Evolutionary conservation across 306 rosid species (phyloP).

Genomic region (Vachellia pachyceras): DNA sequence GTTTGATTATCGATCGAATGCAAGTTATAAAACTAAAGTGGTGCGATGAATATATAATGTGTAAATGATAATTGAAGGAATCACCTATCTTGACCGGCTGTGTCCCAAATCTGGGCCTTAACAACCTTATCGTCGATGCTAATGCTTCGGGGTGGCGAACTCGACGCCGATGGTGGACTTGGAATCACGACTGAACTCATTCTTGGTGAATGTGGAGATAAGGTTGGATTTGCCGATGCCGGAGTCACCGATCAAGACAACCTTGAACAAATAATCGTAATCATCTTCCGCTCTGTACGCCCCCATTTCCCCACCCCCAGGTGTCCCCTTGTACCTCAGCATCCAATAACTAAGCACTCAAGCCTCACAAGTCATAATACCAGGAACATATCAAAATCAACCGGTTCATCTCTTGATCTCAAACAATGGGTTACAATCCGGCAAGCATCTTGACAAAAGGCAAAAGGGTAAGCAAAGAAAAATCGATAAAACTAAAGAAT

Average conservation of each 20-base stretch:
- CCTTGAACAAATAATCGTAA: conserved; percentile 84
- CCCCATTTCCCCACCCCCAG: conserved; percentile 75
- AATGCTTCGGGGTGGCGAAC: conserved; percentile 88
- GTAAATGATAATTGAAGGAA: conserved; percentile 23
- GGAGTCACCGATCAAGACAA: conserved; percentile 84
- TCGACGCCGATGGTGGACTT: conserved; percentile 93
- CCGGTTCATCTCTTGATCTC: too few relatives aligned
- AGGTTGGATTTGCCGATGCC: conserved; percentile 92
- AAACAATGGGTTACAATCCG: too few relatives aligned
- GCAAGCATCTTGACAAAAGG: too few relatives aligned
- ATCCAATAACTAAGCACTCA: too few relatives aligned
- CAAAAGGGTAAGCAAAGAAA: not conserved
- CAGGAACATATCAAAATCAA: too few relatives aligned
- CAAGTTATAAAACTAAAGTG: not conserved
- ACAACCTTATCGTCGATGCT: conserved; percentile 78
- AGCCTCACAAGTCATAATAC: too few relatives aligned
- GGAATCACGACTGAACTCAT: conserved; percentile 81
- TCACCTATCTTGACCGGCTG: conserved; percentile 90
- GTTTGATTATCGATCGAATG: not conserved
- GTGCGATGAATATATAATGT: not conserved
- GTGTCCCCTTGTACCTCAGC: too few relatives aligned
- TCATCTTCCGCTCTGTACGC: conserved; percentile 82
- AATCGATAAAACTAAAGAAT: not conserved
- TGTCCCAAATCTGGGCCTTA: conserved; percentile 97
- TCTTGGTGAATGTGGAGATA: conserved; percentile 73